phyloP scores from a whole-genome alignment of 495 filamentous ascomycete genomes.

The Paragyromitra xinjiangensis region DNA sequence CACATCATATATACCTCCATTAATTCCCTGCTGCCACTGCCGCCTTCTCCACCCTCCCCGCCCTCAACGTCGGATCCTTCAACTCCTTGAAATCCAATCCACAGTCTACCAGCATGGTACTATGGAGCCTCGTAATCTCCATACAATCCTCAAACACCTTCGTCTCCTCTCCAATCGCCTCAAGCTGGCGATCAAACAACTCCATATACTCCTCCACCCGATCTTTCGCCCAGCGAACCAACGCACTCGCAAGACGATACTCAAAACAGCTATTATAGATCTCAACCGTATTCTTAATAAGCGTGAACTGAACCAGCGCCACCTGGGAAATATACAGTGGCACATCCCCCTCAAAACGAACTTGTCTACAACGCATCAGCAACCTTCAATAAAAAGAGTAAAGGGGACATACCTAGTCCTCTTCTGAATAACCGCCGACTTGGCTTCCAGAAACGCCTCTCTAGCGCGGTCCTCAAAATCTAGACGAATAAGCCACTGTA shows the following conservation, averaged over 20 bases:
- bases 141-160: slow-evolving; percentile 83
- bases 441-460: slow-evolving; percentile 82
- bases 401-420: slow-evolving; percentile 74
- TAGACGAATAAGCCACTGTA: slow-evolving; percentile 81
- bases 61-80: slow-evolving; percentile 59
- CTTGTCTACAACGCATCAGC: slow-evolving; percentile 71
- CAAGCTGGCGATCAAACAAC: slow-evolving; percentile 81
- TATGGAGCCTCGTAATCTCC: slow-evolving; percentile 81
- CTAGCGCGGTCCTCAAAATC: slow-evolving; percentile 90
- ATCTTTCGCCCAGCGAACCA: slow-evolving; percentile 95
- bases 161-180: slow-evolving; percentile 74
- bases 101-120: slow-evolving; percentile 79
- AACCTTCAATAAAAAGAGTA: not conserved
- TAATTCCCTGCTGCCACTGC: slow-evolving; percentile 11
- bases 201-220: slow-evolving; percentile 89
- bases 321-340: slow-evolving; percentile 92
- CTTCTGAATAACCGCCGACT: slow-evolving; percentile 77
- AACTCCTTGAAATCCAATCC: slow-evolving; percentile 89
- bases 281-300: slow-evolving; percentile 88
- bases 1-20: not conserved
- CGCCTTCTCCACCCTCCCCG: slow-evolving; percentile 41
- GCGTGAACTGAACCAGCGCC: slow-evolving; percentile 94
- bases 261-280: slow-evolving; percentile 92
- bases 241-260: slow-evolving; percentile 82
- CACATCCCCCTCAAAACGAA: slow-evolving; percentile 91